Evolutionary conservation across 345 rosid species (phyloP), one percentile per base, ranked within the genome.

Genomic region (Syzygium oleosum): DNA sequence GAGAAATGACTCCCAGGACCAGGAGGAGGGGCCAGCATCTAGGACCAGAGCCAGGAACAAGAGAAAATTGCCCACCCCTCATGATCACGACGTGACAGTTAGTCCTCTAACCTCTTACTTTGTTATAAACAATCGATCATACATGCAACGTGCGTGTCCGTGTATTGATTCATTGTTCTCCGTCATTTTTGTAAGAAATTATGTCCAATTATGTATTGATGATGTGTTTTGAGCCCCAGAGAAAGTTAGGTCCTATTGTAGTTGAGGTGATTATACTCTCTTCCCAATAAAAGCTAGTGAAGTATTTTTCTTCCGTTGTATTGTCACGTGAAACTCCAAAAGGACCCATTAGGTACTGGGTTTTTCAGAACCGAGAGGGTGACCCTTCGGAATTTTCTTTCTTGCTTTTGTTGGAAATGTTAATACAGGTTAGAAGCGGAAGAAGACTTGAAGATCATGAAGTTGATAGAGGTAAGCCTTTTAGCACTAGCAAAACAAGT

Each of bases 41-140:
- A 59, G 85, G 54, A 84, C 84, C 21, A 49, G 83, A 56, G 84
- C 52, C 88, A 65, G 52, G 88, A 89, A 38, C 84, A 83, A 55
- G 88, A 56, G 86, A 87, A 86, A 86, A 79, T 79, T 63, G 83
- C 58, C 34, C 34, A 27, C 55, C 80, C 31, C 25, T 51, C 83
- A 63, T n/a, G 87, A 86, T 2, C 0, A 73, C 3, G 15, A 38
- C 27, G 6, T 2, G 1, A 4, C 49, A 38, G 49, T 63, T n/a
- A 63, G 73, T 63, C 38, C 34, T n/a, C 73, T 73, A 73, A 38
- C 83, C 49, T 73, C 83, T 38, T 38, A 38, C 83, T 73, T 41
- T 10, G 83, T 41, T 73, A 73, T 19, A 41, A 22, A 73, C 22
- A 38, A 73, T 73, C 14, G 11, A 38, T 1, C 15, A 12, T 22